Conservation (phyloP, 345 rosid species). For the Syzygium aromaticum region DNA sequence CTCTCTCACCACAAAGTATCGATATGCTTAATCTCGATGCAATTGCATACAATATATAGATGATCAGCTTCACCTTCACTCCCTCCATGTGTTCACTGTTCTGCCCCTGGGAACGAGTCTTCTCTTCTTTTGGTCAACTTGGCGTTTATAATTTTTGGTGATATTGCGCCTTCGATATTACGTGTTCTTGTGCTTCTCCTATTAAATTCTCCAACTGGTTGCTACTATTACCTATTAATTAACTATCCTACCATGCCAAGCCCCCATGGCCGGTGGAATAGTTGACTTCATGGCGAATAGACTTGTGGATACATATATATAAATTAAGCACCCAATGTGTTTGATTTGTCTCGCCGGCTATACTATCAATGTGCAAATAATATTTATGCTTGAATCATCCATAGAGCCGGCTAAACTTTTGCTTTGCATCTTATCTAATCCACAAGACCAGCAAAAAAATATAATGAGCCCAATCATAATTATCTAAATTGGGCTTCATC, state of each 20-base stretch:
- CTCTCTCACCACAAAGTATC: background rate
- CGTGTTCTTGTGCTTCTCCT: background rate
- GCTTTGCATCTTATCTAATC: background rate
- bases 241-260: too few relatives aligned
- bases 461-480: background rate
- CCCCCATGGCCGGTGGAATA: background rate
- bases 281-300: background rate
- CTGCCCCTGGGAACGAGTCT: too few relatives aligned
- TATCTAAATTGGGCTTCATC: background rate
- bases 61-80: background rate
- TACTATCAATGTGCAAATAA: background rate
- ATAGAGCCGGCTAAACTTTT: background rate
- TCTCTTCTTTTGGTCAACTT: background rate
- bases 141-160: background rate
- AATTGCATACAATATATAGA: background rate
- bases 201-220: background rate
- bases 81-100: background rate
- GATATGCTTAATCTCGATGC: background rate
- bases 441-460: background rate
- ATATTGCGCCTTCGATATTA: background rate
- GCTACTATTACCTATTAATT: too few relatives aligned
- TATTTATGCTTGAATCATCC: background rate
- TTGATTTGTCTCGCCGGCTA: background rate
- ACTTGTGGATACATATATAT: background rate
- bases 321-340: background rate